Conservation (phyloP, 106 monocot genomes). For the Allium sativum region DNA sequence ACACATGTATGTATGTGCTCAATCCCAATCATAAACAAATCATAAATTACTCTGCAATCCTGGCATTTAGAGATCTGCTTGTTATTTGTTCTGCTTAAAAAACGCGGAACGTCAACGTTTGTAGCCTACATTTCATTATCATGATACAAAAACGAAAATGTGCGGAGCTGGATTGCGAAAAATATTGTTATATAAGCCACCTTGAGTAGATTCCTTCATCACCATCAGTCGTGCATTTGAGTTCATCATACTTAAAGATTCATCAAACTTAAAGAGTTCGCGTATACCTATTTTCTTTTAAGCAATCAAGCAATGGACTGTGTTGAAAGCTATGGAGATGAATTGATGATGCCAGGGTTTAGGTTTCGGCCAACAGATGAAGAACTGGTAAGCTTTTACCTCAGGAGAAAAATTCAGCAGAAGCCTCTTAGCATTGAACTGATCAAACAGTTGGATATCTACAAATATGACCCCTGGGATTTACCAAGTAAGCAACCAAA, state of each 20-base stretch:
- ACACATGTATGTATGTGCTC: background rate
- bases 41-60: background rate
- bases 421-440: slow-evolving; percentile 60
- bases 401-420: slow-evolving; percentile 69
- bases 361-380: slow-evolving; percentile 72
- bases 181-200: background rate
- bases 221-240: background rate
- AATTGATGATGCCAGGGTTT: slow-evolving; percentile 56
- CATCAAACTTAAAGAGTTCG: background rate
- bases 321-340: slow-evolving; percentile 56
- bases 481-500: slow-evolving; percentile 47
- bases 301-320: slow-evolving; percentile 20
- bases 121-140: too few relatives aligned
- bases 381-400: slow-evolving; percentile 65
- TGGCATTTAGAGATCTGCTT: background rate
- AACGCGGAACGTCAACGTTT: too few relatives aligned
- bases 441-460: slow-evolving; percentile 72
- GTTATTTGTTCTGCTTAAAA: background rate
- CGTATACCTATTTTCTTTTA: background rate
- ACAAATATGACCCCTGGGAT: slow-evolving; percentile 87
- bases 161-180: too few relatives aligned
- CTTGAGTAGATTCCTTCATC: background rate
- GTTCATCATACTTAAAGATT: background rate
- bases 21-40: background rate
- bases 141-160: background rate